A percentile compares a stretch with the other conserved stretches of the same genome.
These are phyloP conservation scores for Penicillium verrucosum DNA, from an alignment of 2,329 filamentous ascomycete genomes.

Conservation along the genomic window DNA sequence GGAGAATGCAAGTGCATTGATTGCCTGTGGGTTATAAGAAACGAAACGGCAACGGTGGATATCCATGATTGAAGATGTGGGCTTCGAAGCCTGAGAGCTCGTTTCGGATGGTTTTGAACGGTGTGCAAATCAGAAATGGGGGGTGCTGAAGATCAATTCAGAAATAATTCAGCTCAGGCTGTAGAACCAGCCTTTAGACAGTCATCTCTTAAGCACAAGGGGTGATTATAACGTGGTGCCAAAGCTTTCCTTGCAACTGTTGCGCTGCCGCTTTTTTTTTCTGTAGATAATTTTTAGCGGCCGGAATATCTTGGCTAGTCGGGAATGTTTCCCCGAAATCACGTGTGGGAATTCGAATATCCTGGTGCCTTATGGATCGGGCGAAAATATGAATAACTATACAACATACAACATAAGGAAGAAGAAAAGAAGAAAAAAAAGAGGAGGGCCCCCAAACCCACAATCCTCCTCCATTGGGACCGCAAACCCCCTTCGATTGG, in stretches of 20 bases:
- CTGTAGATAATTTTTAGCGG: conserved; percentile 30
- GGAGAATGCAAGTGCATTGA: conserved; percentile 93
- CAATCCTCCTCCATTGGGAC: no score
- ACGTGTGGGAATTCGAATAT: not conserved
- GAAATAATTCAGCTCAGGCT: conserved; percentile 13
- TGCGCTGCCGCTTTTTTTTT: conserved; percentile 29
- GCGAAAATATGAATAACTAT: not conserved
- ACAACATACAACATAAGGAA: no score
- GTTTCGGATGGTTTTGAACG: conserved; percentile 8
- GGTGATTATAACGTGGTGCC: conserved; percentile 13
- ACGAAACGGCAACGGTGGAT: conserved; percentile 97
- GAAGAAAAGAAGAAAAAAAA: no score
- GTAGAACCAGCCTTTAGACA: conserved; percentile 19
- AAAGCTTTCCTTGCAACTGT: conserved; percentile 17
- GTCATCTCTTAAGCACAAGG: conserved; percentile 18
- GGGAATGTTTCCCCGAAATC: conserved; percentile 6
- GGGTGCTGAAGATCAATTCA: conserved; percentile 15
- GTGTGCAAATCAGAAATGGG: conserved; percentile 12
- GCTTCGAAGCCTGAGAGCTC: conserved; percentile 18
- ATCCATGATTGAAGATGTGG: conserved; percentile 62
- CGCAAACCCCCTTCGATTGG: no score
- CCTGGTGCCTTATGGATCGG: conserved; percentile 3
- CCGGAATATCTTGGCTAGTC: conserved; percentile 26
- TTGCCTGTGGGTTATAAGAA: conserved; percentile 82
- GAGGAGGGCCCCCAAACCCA: no score